Evolutionary conservation across 2,329 filamentous ascomycete genomes (phyloP), one percentile per base, ranked within the genome.

Genomic region (Fonsecaea pugnacius): DNA sequence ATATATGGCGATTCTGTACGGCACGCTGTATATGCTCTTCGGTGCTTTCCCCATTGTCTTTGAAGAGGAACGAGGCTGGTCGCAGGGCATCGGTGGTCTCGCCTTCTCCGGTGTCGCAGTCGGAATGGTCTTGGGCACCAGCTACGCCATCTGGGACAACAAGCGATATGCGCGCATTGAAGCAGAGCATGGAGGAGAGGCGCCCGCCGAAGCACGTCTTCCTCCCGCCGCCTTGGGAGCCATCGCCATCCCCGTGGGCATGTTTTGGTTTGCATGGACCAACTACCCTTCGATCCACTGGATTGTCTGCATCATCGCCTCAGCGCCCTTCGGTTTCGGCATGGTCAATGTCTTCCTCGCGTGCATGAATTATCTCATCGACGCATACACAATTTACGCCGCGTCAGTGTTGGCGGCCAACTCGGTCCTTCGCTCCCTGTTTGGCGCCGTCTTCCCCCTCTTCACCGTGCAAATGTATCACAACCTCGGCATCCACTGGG

Each of bases 241-340:
- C 59, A 32, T 58, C 33, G 58, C 58, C 8, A 53, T 65, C 24
- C 85, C 86, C 0, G 73, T 85, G 48, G 82, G 83, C 16, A 76
- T 87, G 4, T 85, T 87, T 73, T 85, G 83, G 83, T 84, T 87
- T 63, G 84, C 84, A 0, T 87, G 85, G 85, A 85, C 85, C 0
- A 82, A 84, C 57, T 81, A 77, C 61, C 78, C 74, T 63, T 72
- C 72, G 1, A 69, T 78, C 36, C 76, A 78, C 66, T 79, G 76
- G 76, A 75, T 78, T 60, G 76, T 71, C 14, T 72, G 72, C 62
- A 73, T 79, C 52, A 73, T 75, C 9, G 76, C 73, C 3, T 73
- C 72, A 30, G 77, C 72, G 5, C 74, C 77, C 2, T 78, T 80
- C 55, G 78, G 78, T 0, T 78, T 80, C 55, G 78, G 78, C 14